phyloP scores from a whole-genome alignment of 352 stramenopile genomes.

The Plasmopara halstedii region DNA sequence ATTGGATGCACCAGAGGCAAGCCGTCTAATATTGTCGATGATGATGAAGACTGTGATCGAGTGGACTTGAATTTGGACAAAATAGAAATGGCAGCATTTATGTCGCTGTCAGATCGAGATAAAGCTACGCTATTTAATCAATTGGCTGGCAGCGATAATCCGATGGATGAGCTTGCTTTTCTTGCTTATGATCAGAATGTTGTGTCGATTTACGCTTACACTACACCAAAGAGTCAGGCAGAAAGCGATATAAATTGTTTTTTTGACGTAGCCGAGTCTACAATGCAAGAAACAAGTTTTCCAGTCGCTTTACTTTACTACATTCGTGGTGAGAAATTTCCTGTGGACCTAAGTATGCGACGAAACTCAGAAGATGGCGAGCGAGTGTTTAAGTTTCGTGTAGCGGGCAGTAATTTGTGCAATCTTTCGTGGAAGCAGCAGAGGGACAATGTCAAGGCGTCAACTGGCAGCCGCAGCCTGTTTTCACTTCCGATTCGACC shows the following conservation, averaged over 20 bases:
- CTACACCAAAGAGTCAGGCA: conserved; percentile 8
- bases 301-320: conserved; percentile 71
- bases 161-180: conserved; percentile 45
- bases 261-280: conserved; percentile 14
- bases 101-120: conserved; percentile 32
- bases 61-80: conserved; percentile 49
- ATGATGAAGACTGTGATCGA: conserved; percentile 39
- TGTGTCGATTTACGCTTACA: conserved; percentile 56
- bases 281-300: conserved; percentile 50
- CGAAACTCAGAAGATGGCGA: conserved; percentile 21
- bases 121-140: conserved; percentile 53
- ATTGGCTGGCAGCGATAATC: conserved; percentile 18
- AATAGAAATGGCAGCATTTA: conserved; percentile 31
- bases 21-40: conserved; percentile 29
- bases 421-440: conserved; percentile 48
- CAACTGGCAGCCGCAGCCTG: conserved; percentile 47
- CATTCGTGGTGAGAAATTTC: conserved; percentile 63
- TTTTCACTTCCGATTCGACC: conserved; percentile 60
- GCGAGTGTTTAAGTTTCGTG: conserved; percentile 37
- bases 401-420: conserved; percentile 36
- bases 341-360: conserved; percentile 51
- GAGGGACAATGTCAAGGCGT: conserved; percentile 55
- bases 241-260: conserved; percentile 7
- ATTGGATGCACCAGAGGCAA: conserved; percentile 34
- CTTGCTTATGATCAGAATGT: conserved; percentile 43